Percentiles rank a stretch among this genome's conserved stretches.
These are phyloP conservation scores for Fusarium setosum DNA, from an alignment of 2,329 filamentous ascomycete species.

Conservation along the genomic window DNA sequence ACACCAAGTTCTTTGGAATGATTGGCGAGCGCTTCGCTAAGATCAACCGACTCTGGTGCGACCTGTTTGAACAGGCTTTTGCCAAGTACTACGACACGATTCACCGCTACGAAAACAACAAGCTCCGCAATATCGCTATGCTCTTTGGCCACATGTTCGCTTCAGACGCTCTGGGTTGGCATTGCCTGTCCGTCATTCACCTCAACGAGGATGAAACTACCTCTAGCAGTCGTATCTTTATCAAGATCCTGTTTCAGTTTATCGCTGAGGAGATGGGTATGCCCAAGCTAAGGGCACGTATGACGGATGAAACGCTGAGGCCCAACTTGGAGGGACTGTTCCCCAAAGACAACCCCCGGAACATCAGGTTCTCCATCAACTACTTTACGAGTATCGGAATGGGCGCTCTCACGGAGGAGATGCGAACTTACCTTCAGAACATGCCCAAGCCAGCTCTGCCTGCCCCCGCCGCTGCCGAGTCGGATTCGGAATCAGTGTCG, in stretches of 20 bases:
- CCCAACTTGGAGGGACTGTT: conserved; percentile 88
- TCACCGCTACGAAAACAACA: conserved; percentile 95
- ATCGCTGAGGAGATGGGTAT: conserved; percentile 88
- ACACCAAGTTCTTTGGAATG: conserved; percentile 96
- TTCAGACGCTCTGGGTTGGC: conserved; percentile 92
- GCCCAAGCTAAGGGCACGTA: conserved; percentile 78
- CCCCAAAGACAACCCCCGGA: conserved; percentile 87
- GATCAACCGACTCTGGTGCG: conserved; percentile 93
- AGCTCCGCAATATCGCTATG: conserved; percentile 91
- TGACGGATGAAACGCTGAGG: conserved; percentile 82
- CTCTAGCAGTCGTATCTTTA: conserved; percentile 95
- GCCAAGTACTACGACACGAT: conserved; percentile 97
- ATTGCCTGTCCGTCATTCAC: conserved; percentile 85
- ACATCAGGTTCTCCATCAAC: conserved; percentile 97
- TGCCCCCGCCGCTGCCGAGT: conserved; percentile 68
- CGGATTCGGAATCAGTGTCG: conserved; percentile 78
- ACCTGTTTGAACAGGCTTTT: conserved; percentile 91
- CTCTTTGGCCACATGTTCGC: conserved; percentile 94
- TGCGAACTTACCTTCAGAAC: conserved; percentile 91
- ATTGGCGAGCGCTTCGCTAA: conserved; percentile 96
- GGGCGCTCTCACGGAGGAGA: conserved; percentile 92
- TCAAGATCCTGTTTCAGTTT: conserved; percentile 97
- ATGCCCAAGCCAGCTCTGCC: conserved; percentile 86
- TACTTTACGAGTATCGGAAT: conserved; percentile 99
- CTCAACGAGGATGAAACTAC: conserved; percentile 98